These are phyloP conservation scores for Pichia sp. DNA, from an alignment of 1,139 yeast genomes.

Conservation along the genomic window DNA sequence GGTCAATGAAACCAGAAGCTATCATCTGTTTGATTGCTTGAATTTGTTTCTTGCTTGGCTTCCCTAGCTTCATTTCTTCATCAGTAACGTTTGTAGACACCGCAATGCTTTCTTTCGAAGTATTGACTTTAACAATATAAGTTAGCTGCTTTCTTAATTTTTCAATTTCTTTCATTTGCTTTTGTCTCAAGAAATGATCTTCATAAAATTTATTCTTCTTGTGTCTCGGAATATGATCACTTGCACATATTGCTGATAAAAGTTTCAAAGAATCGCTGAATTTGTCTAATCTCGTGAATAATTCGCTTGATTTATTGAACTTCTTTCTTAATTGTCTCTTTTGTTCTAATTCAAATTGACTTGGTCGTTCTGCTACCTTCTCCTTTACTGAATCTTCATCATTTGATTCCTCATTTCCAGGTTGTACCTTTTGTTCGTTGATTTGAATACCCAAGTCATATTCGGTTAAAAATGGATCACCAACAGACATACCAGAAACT, in stretches of 20 bases:
- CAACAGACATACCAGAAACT: constrained; percentile 89
- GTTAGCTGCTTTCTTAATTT: constrained; percentile 76
- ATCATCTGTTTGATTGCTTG: constrained; percentile 84
- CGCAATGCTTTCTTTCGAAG: constrained; percentile 52
- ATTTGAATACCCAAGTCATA: constrained; percentile 53
- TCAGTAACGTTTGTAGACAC: constrained; percentile 31
- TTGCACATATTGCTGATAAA: constrained; percentile 82
- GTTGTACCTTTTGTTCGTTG: constrained; percentile 5
- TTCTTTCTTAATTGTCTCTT: constrained; percentile 38
- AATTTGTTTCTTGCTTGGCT: constrained; percentile 65
- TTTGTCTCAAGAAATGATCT: constrained; percentile 54
- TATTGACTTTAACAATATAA: constrained; percentile 60
- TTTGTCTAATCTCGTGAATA: constrained; percentile 61
- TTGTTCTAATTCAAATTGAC: constrained; percentile 30
- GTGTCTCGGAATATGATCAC: constrained; percentile 59
- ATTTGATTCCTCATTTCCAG: constrained; percentile 5
- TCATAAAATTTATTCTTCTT: constrained; percentile 40
- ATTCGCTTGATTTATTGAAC: constrained; percentile 46
- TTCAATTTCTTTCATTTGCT: constrained; percentile 75
- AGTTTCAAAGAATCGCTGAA: constrained; percentile 68
- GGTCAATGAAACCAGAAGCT: constrained; percentile 89
- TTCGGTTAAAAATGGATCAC: constrained; percentile 79
- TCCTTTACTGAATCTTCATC: constrained; percentile 28
- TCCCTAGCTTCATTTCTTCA: constrained; percentile 49
- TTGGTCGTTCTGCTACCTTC: constrained; percentile 26